Conservation (phyloP, 441 rosid genomes). For the Isatis lusitanica region DNA sequence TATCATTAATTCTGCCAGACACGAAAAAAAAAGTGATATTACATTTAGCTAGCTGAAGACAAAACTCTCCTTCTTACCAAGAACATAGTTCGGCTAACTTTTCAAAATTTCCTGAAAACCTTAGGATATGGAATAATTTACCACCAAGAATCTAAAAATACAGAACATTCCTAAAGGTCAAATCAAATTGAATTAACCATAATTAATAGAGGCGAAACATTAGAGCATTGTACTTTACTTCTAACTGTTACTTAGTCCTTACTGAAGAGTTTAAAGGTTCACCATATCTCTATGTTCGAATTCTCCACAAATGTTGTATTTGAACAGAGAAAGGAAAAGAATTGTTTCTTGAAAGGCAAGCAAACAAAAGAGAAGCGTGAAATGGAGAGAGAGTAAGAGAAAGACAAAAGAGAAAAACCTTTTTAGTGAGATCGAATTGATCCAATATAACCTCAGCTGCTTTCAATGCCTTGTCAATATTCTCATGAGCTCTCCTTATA, state of each 20-base stretch:
- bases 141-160: no score
- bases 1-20: background rate
- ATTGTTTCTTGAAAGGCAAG: slow-evolving; percentile 33
- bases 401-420: slow-evolving; percentile 46
- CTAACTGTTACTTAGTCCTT: background rate
- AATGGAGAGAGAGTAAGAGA: background rate
- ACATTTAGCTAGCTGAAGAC: background rate
- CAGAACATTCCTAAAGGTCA: background rate
- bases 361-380: slow-evolving; percentile 19
- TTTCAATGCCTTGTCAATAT: slow-evolving; percentile 79
- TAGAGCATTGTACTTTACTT: background rate
- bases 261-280: background rate
- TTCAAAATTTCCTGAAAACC: background rate
- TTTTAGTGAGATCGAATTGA: slow-evolving; percentile 77
- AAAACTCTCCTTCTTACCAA: background rate
- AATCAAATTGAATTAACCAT: background rate
- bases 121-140: background rate
- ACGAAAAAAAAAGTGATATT: background rate
- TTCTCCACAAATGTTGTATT: no score
- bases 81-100: no score
- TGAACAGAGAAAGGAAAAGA: background rate
- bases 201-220: background rate
- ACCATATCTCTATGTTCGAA: no score
- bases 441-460: slow-evolving; percentile 71
- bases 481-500: slow-evolving; percentile 89